phyloP scores from a whole-genome alignment of 176 grass and related monocot species.

The Oryza meyeriana region DNA sequence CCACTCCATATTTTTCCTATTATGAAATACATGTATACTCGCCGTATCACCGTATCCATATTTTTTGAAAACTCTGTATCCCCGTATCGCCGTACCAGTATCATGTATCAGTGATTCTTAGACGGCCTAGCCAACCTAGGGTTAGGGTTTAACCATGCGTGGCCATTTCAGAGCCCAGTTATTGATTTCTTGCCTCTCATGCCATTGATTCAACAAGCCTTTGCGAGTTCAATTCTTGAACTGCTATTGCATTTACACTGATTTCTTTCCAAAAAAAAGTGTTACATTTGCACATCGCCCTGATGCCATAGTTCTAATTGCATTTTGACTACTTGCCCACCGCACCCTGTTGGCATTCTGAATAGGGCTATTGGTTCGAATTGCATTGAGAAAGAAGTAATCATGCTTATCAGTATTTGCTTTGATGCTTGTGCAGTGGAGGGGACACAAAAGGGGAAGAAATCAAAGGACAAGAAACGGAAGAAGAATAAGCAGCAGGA shows the following conservation, averaged over 20 bases:
- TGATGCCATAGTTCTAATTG: neutral
- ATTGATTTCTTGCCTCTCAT: conserved; percentile 21
- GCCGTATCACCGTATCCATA: no score
- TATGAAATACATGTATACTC: no score
- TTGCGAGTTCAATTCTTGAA: neutral
- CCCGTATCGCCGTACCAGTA: no score
- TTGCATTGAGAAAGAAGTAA: neutral
- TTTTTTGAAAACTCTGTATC: no score
- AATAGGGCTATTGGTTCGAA: neutral
- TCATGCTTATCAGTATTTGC: neutral
- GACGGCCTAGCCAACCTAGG: no score
- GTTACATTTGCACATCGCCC: neutral
- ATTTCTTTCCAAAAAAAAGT: neutral
- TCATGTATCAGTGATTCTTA: neutral
- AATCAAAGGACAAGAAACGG: conserved; percentile 4
- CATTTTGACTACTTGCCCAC: neutral
- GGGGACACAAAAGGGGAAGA: neutral
- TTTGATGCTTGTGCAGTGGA: neutral
- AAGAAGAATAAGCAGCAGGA: conserved; percentile 26
- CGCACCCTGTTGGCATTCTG: neutral
- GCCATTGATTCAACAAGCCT: neutral
- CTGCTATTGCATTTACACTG: neutral
- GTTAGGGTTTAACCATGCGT: conserved; percentile 1
- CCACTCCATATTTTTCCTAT: no score
- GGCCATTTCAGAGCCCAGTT: neutral